A percentile compares a stretch with the other conserved stretches of the same genome.
These are phyloP conservation scores for Metschnikowia reukaufii DNA, from an alignment of 805 yeast species.

Conservation along the genomic window DNA sequence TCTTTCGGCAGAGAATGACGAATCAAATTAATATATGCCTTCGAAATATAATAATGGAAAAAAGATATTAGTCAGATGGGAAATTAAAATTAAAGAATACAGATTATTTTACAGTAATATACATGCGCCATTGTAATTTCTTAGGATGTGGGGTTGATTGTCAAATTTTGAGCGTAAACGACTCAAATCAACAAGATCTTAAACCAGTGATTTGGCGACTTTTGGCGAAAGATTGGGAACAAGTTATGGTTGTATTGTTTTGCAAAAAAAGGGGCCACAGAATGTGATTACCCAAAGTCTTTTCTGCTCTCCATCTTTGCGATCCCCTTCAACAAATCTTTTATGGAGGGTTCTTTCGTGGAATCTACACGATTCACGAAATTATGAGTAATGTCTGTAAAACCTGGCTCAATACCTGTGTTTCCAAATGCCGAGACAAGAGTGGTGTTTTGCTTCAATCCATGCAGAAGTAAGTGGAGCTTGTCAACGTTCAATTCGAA, in stretches of 20 bases:
- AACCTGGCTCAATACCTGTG: slow-evolving; percentile 10
- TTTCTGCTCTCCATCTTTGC: slow-evolving; percentile 9
- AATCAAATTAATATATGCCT: background rate
- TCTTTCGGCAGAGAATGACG: background rate
- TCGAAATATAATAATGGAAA: background rate
- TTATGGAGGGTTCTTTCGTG: slow-evolving; percentile 4
- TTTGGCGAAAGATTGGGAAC: no score
- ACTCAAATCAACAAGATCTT: no score
- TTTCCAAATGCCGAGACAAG: slow-evolving; percentile 19
- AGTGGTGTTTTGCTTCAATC: slow-evolving; percentile 26
- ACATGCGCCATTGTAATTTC: background rate
- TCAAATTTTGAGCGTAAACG: no score
- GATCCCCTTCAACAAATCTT: slow-evolving; percentile 15
- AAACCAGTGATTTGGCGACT: no score
- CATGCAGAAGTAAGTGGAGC: slow-evolving; percentile 34
- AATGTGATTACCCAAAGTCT: no score
- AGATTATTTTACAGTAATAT: slow-evolving; percentile 12
- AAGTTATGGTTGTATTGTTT: no score
- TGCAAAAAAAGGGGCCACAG: no score
- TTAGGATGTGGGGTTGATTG: background rate
- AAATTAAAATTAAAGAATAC: slow-evolving; percentile 1
- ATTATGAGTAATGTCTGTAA: slow-evolving; percentile 12
- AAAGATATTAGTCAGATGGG: background rate
- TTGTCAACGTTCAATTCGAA: slow-evolving; percentile 38
- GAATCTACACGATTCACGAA: slow-evolving; percentile 11